Evolutionary conservation across 352 stramenopile species (phyloP).

Genomic region (Phytophthora europaea): DNA sequence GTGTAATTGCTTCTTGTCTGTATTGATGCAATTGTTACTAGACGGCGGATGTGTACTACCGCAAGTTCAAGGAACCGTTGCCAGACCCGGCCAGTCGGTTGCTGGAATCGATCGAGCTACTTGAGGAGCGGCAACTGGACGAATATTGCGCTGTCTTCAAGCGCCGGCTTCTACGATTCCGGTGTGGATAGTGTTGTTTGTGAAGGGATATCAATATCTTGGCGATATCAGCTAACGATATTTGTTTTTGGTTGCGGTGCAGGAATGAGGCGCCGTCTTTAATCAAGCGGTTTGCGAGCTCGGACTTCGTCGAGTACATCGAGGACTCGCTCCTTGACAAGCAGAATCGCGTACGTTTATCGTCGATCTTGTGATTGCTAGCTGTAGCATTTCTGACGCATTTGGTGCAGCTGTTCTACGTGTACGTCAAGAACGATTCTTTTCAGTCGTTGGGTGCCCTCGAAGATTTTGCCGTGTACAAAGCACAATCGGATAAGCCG

Average conservation of each 20-base stretch:
- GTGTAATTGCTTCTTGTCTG: not conserved
- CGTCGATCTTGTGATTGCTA: not conserved
- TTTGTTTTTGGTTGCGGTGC: not conserved
- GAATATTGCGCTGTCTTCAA: conserved; percentile 73
- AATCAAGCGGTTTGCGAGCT: conserved; percentile 82
- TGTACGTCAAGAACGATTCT: conserved; percentile 80
- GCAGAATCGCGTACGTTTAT: conserved; percentile 64
- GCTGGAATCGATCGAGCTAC: conserved; percentile 48
- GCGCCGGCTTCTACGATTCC: conserved; percentile 66
- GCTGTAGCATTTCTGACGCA: not conserved
- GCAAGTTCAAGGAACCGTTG: conserved; percentile 84
- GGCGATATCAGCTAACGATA: not conserved
- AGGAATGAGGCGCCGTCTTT: conserved; percentile 81
- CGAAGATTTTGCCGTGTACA: conserved; percentile 79
- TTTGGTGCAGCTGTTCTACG: conserved; percentile 71
- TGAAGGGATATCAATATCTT: not conserved
- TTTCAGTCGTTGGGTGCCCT: conserved; percentile 76
- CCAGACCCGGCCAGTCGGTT: conserved; percentile 70
- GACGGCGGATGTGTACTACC: conserved; percentile 78
- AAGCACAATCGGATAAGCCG: conserved; percentile 40
- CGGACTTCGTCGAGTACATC: conserved; percentile 80
- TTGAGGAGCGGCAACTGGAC: conserved; percentile 62
- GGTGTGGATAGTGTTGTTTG: conserved; percentile 26
- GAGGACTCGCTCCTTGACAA: conserved; percentile 84
- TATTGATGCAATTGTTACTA: conserved; percentile 19